These are phyloP conservation scores for Solanum appendiculatum DNA, from an alignment of 257 asterid genomes.

Conservation along the genomic window DNA sequence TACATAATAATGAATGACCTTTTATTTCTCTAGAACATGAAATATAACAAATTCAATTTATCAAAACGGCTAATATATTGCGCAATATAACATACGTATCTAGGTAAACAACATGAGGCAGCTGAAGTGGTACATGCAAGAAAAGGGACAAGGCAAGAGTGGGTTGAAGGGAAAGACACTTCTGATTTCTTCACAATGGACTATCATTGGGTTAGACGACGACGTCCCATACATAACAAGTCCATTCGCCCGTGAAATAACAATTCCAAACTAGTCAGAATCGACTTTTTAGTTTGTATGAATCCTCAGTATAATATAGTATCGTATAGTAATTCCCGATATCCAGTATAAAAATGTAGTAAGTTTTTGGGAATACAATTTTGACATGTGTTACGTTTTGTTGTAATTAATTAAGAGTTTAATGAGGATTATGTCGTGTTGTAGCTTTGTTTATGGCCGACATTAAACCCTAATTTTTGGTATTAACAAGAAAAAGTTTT, in stretches of 20 bases:
- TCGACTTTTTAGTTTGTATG: background rate
- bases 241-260: conserved; percentile 37
- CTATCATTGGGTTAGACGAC: conserved; percentile 45
- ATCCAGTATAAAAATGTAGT: background rate
- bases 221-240: conserved; percentile 75
- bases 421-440: conserved; percentile 33
- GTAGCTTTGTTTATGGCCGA: conserved; percentile 37
- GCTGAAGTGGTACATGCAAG: conserved; percentile 24
- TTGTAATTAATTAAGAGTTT: background rate
- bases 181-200: conserved; percentile 64
- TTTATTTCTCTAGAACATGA: background rate
- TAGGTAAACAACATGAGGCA: conserved; percentile 22
- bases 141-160: conserved; percentile 43
- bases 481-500: conserved; percentile 2
- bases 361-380: background rate
- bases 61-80: background rate
- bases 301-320: background rate
- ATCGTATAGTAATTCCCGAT: background rate
- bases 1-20: background rate
- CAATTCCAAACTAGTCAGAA: background rate
- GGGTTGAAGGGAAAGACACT: conserved; percentile 27
- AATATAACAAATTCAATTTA: background rate
- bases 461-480: conserved; percentile 33
- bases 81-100: background rate
- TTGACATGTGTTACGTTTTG: background rate